These are phyloP conservation scores for Kondoa subrosea DNA, from an alignment of 768 basidiomycete genomes.

Conservation along the genomic window DNA sequence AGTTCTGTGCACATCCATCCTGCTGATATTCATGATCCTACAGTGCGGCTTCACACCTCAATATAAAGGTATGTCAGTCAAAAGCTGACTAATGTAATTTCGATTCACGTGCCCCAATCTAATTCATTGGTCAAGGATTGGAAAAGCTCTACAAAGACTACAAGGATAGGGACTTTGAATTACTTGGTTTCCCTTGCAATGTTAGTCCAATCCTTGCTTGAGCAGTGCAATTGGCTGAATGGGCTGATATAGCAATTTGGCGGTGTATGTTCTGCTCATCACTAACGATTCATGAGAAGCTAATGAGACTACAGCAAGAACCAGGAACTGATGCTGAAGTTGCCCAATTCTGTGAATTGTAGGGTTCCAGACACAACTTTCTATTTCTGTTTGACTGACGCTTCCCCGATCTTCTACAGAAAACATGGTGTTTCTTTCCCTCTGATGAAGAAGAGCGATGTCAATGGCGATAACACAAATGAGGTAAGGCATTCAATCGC, in stretches of 20 bases:
- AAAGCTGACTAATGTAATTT: neutral
- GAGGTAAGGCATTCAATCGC: no score
- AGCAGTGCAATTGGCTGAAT: neutral
- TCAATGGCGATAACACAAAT: constrained; percentile 72
- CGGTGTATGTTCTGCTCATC: no score
- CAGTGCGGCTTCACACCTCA: neutral
- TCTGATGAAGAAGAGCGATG: constrained; percentile 71
- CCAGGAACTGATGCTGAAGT: neutral
- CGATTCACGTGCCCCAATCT: neutral
- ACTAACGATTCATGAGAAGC: no score
- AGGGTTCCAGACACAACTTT: no score
- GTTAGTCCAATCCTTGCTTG: neutral
- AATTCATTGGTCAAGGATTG: no score
- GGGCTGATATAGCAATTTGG: neutral
- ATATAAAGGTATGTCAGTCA: neutral
- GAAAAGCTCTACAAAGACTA: neutral
- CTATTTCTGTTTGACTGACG: no score
- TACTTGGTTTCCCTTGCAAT: neutral
- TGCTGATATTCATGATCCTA: no score
- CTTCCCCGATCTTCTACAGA: no score
- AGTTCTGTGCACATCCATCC: no score
- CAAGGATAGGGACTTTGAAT: neutral
- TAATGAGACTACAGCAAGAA: no score
- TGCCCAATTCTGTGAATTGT: neutral
- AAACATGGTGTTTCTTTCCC: constrained; percentile 85